Conservation (phyloP, 768 basidiomycete genomes). For the Hemileccinum impolitum region DNA sequence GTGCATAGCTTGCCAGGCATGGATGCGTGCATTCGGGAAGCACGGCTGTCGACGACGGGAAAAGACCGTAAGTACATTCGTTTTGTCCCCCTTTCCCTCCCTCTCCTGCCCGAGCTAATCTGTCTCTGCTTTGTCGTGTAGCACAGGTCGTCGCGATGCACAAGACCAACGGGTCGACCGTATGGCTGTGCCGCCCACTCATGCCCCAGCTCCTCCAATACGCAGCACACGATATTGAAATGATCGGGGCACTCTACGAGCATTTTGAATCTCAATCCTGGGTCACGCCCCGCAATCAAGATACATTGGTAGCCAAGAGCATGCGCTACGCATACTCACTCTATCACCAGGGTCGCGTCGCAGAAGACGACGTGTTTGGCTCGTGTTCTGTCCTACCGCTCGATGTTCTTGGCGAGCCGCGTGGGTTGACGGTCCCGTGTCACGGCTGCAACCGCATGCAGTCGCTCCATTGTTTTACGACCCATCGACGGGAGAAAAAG, state of each 20-base stretch:
- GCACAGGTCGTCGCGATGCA: conserved; percentile 38
- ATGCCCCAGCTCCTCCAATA: conserved; percentile 35
- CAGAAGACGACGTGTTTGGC: conserved; percentile 23
- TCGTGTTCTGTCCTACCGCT: conserved; percentile 23
- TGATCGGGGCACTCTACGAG: conserved; percentile 36
- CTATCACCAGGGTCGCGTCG: conserved; percentile 27
- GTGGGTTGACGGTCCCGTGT: conserved; percentile 22
- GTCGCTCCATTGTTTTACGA: conserved; percentile 29
- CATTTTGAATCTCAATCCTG: conserved; percentile 28
- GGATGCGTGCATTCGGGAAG: conserved; percentile 31
- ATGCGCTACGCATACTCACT: conserved; percentile 29
- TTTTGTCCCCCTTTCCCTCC: too few species aligned
- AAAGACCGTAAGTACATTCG: conserved; percentile 33
- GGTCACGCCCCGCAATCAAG: conserved; percentile 19
- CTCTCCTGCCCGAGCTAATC: neutral
- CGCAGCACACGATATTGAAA: conserved; percentile 41
- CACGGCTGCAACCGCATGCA: conserved; percentile 26
- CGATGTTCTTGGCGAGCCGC: conserved; percentile 26
- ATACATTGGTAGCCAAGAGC: conserved; percentile 20
- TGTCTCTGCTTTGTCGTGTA: conserved; percentile 2
- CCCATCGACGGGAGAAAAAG: conserved; percentile 9
- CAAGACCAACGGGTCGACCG: conserved; percentile 22
- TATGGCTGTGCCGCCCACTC: conserved; percentile 40
- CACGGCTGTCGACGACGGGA: conserved; percentile 20
- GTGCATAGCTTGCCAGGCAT: conserved; percentile 37